Evolutionary conservation across 2,329 filamentous ascomycete species (phyloP).

Genomic region (Pseudogymnoascus sp.): DNA sequence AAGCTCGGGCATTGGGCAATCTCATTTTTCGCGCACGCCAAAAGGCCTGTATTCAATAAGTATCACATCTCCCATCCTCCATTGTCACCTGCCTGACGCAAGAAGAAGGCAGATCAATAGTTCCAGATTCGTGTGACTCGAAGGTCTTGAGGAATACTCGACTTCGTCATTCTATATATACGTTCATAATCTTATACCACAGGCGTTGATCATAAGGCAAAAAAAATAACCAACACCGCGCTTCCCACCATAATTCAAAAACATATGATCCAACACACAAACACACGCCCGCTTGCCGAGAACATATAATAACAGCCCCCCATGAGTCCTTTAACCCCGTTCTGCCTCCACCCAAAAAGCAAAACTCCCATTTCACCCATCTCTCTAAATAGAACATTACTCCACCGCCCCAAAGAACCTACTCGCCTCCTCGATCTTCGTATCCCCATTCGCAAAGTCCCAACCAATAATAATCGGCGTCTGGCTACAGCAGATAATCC

Average conservation of each 20-base stretch:
- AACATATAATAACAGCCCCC: not conserved
- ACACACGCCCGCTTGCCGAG: not conserved
- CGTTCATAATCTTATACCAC: conserved; percentile 1
- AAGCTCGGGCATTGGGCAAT: no score
- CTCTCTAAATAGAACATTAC: conserved; percentile 22
- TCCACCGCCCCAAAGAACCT: conserved; percentile 67
- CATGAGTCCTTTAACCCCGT: not conserved
- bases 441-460: conserved; percentile 90
- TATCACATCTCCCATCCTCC: not conserved
- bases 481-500: conserved; percentile 92
- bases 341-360: not conserved
- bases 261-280: not conserved
- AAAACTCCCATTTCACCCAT: not conserved
- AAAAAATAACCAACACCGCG: not conserved
- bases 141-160: not conserved
- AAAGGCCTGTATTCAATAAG: not conserved
- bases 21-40: not conserved
- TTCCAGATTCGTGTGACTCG: not conserved
- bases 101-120: not conserved
- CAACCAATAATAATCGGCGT: conserved; percentile 88
- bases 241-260: not conserved
- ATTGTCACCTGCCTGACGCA: not conserved
- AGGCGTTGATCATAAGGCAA: conserved; percentile 1
- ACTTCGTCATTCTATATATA: not conserved
- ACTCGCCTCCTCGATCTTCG: conserved; percentile 69